Evolutionary conservation across 495 filamentous ascomycete species (phyloP).

Genomic region (Ascobolus immersus): DNA sequence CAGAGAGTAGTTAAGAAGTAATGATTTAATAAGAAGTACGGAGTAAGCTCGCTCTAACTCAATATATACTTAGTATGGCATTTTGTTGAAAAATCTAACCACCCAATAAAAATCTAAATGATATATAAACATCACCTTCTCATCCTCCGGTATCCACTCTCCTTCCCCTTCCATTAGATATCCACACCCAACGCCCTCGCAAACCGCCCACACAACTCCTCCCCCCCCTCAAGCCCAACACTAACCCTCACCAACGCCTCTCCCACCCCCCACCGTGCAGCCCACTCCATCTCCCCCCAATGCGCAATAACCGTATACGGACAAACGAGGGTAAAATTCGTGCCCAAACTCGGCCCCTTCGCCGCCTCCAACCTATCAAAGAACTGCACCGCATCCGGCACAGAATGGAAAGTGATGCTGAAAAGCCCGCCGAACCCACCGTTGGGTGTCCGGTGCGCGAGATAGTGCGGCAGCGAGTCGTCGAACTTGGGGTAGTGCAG

Average conservation of each 20-base stretch:
- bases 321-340: slow-evolving; percentile 77
- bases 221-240: slow-evolving; percentile 62
- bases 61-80: too few species aligned
- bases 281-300: slow-evolving; percentile 80
- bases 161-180: slow-evolving; percentile 22
- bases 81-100: too few species aligned
- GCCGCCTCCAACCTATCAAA: slow-evolving; percentile 66
- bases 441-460: slow-evolving; percentile 41
- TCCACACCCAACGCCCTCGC: slow-evolving; percentile 24
- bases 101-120: too few species aligned
- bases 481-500: slow-evolving; percentile 72
- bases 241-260: slow-evolving; percentile 59
- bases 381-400: slow-evolving; percentile 48
- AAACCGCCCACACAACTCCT: slow-evolving; percentile 30
- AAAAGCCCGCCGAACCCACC: slow-evolving; percentile 84
- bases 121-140: too few species aligned
- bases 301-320: slow-evolving; percentile 85
- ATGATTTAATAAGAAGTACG: too few species aligned
- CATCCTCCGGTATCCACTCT: too few species aligned
- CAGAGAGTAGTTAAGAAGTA: too few species aligned
- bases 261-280: slow-evolving; percentile 50
- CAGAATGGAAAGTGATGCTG: slow-evolving; percentile 49
- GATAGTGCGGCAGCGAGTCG: slow-evolving; percentile 43
- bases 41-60: too few species aligned
- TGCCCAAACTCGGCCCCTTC: slow-evolving; percentile 86